Evolutionary conservation across 2,329 filamentous ascomycete genomes (phyloP).

Genomic region (Monosporascus ibericus): DNA sequence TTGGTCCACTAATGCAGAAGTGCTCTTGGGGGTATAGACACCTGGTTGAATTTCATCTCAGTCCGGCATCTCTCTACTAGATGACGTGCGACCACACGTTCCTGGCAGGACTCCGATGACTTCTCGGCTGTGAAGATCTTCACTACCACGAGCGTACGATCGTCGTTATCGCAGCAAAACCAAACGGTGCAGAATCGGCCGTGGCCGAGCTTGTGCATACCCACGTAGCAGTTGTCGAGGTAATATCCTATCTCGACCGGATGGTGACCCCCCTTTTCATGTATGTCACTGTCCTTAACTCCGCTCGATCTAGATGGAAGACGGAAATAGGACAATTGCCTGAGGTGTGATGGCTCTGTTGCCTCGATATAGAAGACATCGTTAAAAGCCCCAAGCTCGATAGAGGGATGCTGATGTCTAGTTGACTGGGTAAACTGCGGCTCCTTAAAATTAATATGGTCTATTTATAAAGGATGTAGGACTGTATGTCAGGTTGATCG

Average conservation of each 20-base stretch:
- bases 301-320: not conserved
- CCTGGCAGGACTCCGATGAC: not conserved
- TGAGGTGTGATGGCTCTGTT: not conserved
- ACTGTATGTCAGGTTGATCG: no score
- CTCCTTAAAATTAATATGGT: no score
- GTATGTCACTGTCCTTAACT: not conserved
- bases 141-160: not conserved
- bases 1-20: slow-evolving; percentile 7
- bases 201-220: not conserved
- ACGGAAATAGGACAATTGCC: no score
- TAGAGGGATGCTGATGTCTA: no score
- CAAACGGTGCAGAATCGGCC: not conserved
- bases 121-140: not conserved
- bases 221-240: not conserved
- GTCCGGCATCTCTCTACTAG: not conserved
- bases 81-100: not conserved
- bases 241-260: not conserved
- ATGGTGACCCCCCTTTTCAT: not conserved
- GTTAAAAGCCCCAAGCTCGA: not conserved
- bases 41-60: slow-evolving; percentile 1
- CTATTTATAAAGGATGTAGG: no score
- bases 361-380: not conserved
- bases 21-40: slow-evolving; percentile 2
- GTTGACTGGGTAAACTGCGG: no score
- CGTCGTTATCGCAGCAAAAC: not conserved